These are phyloP conservation scores for Ustilago xerochloae DNA, from an alignment of 1,284 basidiomycete species.

Conservation along the genomic window DNA sequence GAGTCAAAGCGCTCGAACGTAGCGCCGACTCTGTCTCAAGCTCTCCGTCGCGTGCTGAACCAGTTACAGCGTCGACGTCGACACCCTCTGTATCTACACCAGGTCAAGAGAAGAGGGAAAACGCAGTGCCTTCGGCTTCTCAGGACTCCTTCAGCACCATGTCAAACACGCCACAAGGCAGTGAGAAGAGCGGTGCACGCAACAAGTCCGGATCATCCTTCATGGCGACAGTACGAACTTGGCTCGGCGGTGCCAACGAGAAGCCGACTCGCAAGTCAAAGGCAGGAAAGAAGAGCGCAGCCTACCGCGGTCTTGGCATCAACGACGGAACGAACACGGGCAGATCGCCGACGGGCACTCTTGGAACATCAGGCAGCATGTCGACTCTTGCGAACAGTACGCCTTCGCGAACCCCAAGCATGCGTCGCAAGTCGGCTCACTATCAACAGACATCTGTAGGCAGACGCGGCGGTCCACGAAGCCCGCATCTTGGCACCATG, in stretches of 20 bases:
- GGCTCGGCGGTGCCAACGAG: conserved; percentile 87
- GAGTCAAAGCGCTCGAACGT: conserved; percentile 38
- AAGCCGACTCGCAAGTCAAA: conserved; percentile 80
- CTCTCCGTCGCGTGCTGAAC: conserved; percentile 20
- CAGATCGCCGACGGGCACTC: conserved; percentile 18
- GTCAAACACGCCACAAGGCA: conserved; percentile 38
- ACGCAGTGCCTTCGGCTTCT: conserved; percentile 37
- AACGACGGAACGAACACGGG: conserved; percentile 16
- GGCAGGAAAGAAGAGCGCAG: conserved; percentile 75
- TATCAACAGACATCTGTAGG: conserved; percentile 22
- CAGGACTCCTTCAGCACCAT: conserved; percentile 59
- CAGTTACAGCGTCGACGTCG: background rate
- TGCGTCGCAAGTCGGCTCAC: conserved; percentile 30
- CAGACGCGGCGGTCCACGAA: conserved; percentile 34
- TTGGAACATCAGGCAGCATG: conserved; percentile 16
- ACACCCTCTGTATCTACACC: background rate
- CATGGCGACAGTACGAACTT: conserved; percentile 76
- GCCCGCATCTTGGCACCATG: conserved; percentile 43
- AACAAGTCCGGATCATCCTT: conserved; percentile 51
- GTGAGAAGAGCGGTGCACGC: conserved; percentile 32
- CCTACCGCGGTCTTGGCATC: conserved; percentile 25
- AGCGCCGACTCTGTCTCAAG: conserved; percentile 20
- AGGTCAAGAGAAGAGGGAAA: conserved; percentile 7
- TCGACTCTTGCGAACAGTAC: conserved; percentile 20
- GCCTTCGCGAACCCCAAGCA: conserved; percentile 24